Evolutionary conservation across 2,329 filamentous ascomycete genomes (phyloP), one percentile per base, ranked within the genome.

Genomic region (Fusarium sp.): DNA sequence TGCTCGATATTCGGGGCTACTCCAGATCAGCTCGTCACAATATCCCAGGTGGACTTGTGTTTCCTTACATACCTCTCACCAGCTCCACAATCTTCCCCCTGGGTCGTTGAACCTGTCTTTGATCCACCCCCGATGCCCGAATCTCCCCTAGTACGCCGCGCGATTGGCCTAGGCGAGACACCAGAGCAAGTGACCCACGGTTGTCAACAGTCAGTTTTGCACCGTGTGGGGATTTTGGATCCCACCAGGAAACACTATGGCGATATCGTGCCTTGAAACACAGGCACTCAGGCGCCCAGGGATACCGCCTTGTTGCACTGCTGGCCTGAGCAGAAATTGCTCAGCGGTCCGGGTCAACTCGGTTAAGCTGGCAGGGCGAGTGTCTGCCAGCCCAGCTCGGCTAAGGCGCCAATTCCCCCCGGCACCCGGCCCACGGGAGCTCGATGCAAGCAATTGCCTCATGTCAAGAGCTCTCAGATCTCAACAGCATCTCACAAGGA

Each of bases 401-500:
- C 73, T 74, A 78, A 75, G 68, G 74, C 69, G 68, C 71, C 74
- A 76, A 74, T 60, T 64, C 57, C 66, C 76, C 77, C 77, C 76
- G 72, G 78, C 76, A 71, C 76, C 48, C 78, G 78, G 78, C 70
- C 77, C 72, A 79, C 73, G 78, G 78, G 78, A 79, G 78, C 78
- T 79, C 70, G 66, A 62, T 35, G 43, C 62, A 59, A 74, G 74
- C 78, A 79, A 79, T 79, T 79, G 77, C 78, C 77, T 79, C 76
- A 79, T 68, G 39, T 64, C 57, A 56, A 68, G 62, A 70, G 68
- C 66, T 71, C 54, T 62, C 73, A 68, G 48, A 64, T 59, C 66
- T 66, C 50, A 30, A 43, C 54, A 68, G 58, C 50, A 63, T 50
- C 54, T 67, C 16, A 37, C 25, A 50, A 68, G 63, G 57, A 69